Evolutionary conservation across 2,329 filamentous ascomycete species (phyloP), one percentile per base, ranked within the genome.

Genomic region (Boeremia lycopersici): DNA sequence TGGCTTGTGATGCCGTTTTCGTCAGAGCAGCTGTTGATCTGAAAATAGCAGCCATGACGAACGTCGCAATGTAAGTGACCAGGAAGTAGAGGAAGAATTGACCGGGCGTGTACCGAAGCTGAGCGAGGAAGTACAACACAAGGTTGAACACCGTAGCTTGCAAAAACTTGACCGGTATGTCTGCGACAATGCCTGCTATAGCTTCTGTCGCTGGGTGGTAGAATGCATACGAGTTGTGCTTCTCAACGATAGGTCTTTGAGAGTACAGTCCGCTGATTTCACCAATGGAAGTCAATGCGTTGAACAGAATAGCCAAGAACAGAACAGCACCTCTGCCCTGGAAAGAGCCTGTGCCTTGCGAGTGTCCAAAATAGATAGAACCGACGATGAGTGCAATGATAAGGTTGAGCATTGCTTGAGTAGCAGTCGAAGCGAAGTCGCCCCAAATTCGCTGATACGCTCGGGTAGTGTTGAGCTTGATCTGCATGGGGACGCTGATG

Each of bases 151-250:
- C 75, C 53, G 92, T 79, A 1, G 85, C 78, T 61, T 91, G 91
- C 4, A 77, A 34, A 4, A 96, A 75, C 72, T 93, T 96, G 74
- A 91, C 89, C 0, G 92, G 92, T 74, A 96, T 76, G 64, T 96
- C 93, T 60, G 85, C 87, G 13, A 96, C 76, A 84, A 96, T 93
- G 2, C 89, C 93, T 0, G 89, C 86, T 57, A 91, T 81, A 12
- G 91, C 90, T 79, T 97, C 92, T 5, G 91, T 88, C 8, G 88
- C 90, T 0, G 93, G 91, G 68, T 96, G 92, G 65, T 96, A 96
- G 33, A 96, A 83, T 12, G 91, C 91, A 71, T 96, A 96, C 25
- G 88, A 86, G 48, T 82, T 78, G 65, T 96, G 93, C 71, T 96
- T 96, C 68, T 96, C 91, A 56, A 97, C 90, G 64, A 96, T 95